A percentile compares a stretch with the other conserved stretches of the same genome.
phyloP scores from a whole-genome alignment of 2,329 filamentous ascomycete genomes.

The Clarireedia sp. region DNA sequence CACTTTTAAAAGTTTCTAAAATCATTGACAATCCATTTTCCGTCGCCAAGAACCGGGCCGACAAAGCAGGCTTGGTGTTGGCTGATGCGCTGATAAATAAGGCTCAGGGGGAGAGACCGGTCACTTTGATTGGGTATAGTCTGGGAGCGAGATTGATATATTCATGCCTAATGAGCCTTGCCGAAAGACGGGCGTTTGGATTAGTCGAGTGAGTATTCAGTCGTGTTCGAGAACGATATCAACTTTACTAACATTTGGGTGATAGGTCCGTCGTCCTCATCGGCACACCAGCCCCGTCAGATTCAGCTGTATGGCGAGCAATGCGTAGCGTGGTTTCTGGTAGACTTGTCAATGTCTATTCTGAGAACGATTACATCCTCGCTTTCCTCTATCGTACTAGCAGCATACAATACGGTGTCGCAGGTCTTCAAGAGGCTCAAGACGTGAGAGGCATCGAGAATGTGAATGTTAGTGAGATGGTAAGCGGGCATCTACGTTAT shows the following conservation, averaged over 20 bases:
- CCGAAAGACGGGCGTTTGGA: conserved; percentile 72
- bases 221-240: not conserved
- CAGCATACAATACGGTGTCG: conserved; percentile 73
- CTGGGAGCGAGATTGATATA: conserved; percentile 77
- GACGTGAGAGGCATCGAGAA: conserved; percentile 60
- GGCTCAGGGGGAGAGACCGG: conserved; percentile 72
- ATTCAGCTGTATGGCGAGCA: conserved; percentile 63
- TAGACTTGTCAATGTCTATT: conserved; percentile 80
- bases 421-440: conserved; percentile 68
- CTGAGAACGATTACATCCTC: conserved; percentile 78
- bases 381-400: conserved; percentile 82
- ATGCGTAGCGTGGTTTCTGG: conserved; percentile 74
- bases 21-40: conserved; percentile 77
- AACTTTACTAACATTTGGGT: not conserved
- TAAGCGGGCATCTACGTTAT: conserved; percentile 64
- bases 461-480: conserved; percentile 50
- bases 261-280: conserved; percentile 60
- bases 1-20: conserved; percentile 56
- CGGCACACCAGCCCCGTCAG: conserved; percentile 69
- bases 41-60: conserved; percentile 65
- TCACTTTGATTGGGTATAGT: conserved; percentile 75
- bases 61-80: conserved; percentile 72
- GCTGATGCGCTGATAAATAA: conserved; percentile 77
- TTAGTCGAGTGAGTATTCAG: conserved; percentile 57
- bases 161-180: conserved; percentile 68